Conservation (phyloP, 768 basidiomycete species). For the Amanita fuliginea region DNA sequence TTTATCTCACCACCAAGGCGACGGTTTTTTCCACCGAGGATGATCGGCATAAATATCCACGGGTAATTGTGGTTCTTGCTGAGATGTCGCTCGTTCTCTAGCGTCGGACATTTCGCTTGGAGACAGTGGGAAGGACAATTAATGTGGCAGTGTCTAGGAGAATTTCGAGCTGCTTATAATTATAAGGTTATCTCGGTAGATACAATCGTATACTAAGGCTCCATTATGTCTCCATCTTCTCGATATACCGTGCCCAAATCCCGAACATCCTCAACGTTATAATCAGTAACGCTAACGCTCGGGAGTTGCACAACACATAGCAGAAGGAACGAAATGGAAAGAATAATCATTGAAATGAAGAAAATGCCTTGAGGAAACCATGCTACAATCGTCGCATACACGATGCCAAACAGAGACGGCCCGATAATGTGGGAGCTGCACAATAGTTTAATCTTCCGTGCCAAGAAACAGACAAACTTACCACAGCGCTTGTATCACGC, state of each 20-base stretch:
- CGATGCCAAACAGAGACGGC: slow-evolving; percentile 60
- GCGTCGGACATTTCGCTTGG: too few species aligned
- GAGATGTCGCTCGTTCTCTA: too few species aligned
- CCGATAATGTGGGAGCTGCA: slow-evolving; percentile 56
- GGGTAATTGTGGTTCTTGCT: too few species aligned
- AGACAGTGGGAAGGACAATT: too few species aligned
- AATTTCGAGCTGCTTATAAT: too few species aligned
- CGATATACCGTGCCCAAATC: too few species aligned
- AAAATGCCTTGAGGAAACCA: slow-evolving; percentile 63
- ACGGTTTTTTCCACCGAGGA: neutral
- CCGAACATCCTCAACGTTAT: too few species aligned
- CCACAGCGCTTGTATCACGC: slow-evolving; percentile 63
- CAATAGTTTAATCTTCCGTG: slow-evolving; percentile 2
- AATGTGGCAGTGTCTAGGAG: too few species aligned
- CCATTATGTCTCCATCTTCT: too few species aligned
- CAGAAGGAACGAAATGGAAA: neutral
- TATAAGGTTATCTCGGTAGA: too few species aligned
- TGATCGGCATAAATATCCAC: neutral
- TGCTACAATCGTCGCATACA: slow-evolving; percentile 63
- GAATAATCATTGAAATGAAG: slow-evolving; percentile 9
- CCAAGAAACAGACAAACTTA: slow-evolving; percentile 16
- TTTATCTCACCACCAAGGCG: slow-evolving; percentile 4
- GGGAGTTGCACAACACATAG: neutral
- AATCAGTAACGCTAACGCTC: too few species aligned
- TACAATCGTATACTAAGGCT: too few species aligned